Conservation (phyloP, 2,329 filamentous ascomycete genomes). For the Penicillium hesseltinei region DNA sequence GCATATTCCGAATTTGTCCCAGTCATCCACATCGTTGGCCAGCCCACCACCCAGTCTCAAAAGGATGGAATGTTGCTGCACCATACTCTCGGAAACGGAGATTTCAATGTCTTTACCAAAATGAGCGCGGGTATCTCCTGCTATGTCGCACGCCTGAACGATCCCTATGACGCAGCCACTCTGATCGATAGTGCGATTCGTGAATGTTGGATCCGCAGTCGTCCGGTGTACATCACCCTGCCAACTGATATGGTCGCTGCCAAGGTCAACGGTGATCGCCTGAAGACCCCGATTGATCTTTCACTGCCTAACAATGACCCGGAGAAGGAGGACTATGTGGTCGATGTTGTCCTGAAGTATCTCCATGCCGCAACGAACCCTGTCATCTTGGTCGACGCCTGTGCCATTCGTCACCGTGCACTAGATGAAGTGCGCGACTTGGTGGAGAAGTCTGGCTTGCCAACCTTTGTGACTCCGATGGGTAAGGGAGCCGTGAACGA, state of each 20-base stretch:
- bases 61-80: conserved; percentile 52
- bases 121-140: conserved; percentile 74
- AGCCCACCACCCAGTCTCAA: conserved; percentile 50
- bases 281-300: conserved; percentile 70
- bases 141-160: conserved; percentile 67
- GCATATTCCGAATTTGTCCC: conserved; percentile 71
- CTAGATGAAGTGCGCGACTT: conserved; percentile 70
- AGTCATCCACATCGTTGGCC: conserved; percentile 61
- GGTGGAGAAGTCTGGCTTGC: conserved; percentile 69
- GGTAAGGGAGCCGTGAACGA: conserved; percentile 84
- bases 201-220: conserved; percentile 69
- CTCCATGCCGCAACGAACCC: conserved; percentile 72
- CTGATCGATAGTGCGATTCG: conserved; percentile 76
- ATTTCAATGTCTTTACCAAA: conserved; percentile 78
- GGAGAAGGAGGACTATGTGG: conserved; percentile 77
- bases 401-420: conserved; percentile 73
- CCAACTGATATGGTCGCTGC: conserved; percentile 76
- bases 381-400: conserved; percentile 78
- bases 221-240: conserved; percentile 80
- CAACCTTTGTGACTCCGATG: conserved; percentile 87
- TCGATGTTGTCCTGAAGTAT: conserved; percentile 72
- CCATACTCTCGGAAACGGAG: conserved; percentile 71
- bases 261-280: conserved; percentile 70
- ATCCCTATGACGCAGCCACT: conserved; percentile 66
- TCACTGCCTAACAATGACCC: conserved; percentile 62